A percentile compares a stretch with the other conserved stretches of the same genome.
These are phyloP conservation scores for Triglochin maritima DNA, from an alignment of 106 monocot genomes.

Conservation along the genomic window DNA sequence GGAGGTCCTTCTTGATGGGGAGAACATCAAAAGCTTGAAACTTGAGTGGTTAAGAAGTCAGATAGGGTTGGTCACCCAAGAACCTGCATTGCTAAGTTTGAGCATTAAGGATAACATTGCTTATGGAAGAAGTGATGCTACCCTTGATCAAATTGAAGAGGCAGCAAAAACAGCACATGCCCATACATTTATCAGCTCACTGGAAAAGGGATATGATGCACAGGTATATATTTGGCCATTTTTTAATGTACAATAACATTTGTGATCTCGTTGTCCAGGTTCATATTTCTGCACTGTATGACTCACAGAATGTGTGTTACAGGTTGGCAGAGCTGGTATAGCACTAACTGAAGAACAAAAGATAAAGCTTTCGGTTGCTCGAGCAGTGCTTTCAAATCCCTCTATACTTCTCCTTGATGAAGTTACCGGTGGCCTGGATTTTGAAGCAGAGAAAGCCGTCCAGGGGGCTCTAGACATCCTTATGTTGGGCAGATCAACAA, in stretches of 20 bases:
- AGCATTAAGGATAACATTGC: constrained; percentile 97
- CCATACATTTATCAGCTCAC: constrained; percentile 75
- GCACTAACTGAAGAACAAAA: constrained; percentile 83
- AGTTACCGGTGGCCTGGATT: constrained; percentile 97
- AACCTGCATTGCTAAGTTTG: constrained; percentile 87
- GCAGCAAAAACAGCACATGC: constrained; percentile 99
- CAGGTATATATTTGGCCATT: constrained; percentile 33
- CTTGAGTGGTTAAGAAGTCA: constrained; percentile 98
- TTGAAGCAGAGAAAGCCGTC: constrained; percentile 90
- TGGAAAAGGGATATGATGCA: constrained; percentile 82
- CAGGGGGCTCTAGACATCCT: constrained; percentile 90
- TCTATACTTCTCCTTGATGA: constrained; percentile 97
- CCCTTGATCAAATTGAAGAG: constrained; percentile 92
- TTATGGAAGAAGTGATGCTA: constrained; percentile 74
- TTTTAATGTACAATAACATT: neutral
- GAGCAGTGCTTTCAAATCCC: constrained; percentile 95
- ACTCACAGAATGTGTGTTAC: neutral
- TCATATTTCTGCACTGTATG: neutral
- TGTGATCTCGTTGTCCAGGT: neutral
- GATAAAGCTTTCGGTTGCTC: constrained; percentile 92
- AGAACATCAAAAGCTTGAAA: constrained; percentile 89
- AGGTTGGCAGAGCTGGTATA: constrained; percentile 94
- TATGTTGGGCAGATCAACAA: constrained; percentile 96
- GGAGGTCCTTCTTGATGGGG: constrained; percentile 95
- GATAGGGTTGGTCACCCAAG: constrained; percentile 98